Conservation (phyloP, 2,329 filamentous ascomycete species). For the Calonectria multiphialidica region DNA sequence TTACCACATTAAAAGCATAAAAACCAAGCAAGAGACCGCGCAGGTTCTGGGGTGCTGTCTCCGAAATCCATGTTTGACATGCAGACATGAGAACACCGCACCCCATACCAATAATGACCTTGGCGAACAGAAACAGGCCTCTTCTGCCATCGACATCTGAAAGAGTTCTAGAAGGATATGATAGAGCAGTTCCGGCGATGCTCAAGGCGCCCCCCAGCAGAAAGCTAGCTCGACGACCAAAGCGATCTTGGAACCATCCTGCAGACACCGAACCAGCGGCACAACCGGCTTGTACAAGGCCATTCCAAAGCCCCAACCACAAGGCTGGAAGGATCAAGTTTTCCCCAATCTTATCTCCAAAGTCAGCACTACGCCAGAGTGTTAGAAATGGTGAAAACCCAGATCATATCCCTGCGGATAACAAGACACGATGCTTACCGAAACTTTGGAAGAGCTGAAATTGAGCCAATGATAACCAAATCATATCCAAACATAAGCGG, state of each 20-base stretch:
- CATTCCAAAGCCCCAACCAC: slow-evolving; percentile 16
- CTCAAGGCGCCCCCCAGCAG: not conserved
- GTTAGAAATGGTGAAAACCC: not conserved
- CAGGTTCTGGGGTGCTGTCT: not conserved
- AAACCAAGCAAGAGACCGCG: not conserved
- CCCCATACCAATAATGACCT: not conserved
- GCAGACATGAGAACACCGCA: slow-evolving; percentile 6
- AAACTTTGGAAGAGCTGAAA: not conserved
- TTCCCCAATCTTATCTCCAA: not conserved
- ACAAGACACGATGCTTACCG: not conserved
- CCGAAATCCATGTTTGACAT: slow-evolving; percentile 10
- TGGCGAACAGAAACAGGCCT: not conserved
- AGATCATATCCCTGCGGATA: too few relatives aligned
- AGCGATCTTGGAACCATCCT: slow-evolving; percentile 17
- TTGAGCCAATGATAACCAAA: not conserved
- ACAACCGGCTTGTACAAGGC: not conserved
- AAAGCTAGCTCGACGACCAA: slow-evolving; percentile 9
- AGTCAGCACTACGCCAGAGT: not conserved
- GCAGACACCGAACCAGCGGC: not conserved
- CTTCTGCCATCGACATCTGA: not conserved
- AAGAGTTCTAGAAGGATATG: not conserved
- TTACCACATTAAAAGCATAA: slow-evolving; percentile 7
- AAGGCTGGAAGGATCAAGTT: not conserved
- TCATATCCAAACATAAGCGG: slow-evolving; percentile 9
- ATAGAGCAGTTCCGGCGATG: not conserved